Evolutionary conservation across 2,329 filamentous ascomycete genomes (phyloP).

Genomic region (Colletotrichum sp.): DNA sequence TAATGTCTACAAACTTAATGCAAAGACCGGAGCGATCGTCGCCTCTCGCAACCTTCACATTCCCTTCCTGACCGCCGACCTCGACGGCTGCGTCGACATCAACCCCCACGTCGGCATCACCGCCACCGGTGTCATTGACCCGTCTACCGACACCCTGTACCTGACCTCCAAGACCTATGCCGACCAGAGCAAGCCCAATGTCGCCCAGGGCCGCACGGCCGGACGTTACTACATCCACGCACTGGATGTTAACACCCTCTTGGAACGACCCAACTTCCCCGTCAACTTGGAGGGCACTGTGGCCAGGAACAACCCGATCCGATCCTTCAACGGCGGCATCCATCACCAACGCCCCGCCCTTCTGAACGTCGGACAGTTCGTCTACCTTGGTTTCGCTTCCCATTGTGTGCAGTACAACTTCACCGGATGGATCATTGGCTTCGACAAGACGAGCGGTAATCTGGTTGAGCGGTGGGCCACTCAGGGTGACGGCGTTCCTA

Average conservation of each 20-base stretch:
- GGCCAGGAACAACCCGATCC: slow-evolving; percentile 49
- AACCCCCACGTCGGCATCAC: slow-evolving; percentile 51
- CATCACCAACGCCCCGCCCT: slow-evolving; percentile 57
- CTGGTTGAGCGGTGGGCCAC: slow-evolving; percentile 45
- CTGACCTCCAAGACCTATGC: slow-evolving; percentile 48
- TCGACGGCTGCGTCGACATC: slow-evolving; percentile 53
- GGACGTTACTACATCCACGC: slow-evolving; percentile 43
- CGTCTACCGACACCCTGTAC: slow-evolving; percentile 48
- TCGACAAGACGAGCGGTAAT: slow-evolving; percentile 45
- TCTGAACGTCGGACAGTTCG: slow-evolving; percentile 46
- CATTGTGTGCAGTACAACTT: slow-evolving; percentile 63
- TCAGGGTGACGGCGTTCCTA: slow-evolving; percentile 42
- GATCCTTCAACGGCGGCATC: slow-evolving; percentile 58
- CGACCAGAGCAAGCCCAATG: slow-evolving; percentile 32
- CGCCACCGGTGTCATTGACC: slow-evolving; percentile 51
- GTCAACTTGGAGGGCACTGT: slow-evolving; percentile 50
- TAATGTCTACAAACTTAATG: slow-evolving; percentile 61
- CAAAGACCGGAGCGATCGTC: slow-evolving; percentile 58
- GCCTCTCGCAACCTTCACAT: slow-evolving; percentile 50
- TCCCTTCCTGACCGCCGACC: slow-evolving; percentile 54
- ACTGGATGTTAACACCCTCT: slow-evolving; percentile 41
- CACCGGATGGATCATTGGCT: slow-evolving; percentile 56
- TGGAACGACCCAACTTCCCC: slow-evolving; percentile 47
- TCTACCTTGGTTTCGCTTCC: slow-evolving; percentile 60
- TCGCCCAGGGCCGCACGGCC: slow-evolving; percentile 35